Evolutionary conservation across 495 filamentous ascomycete species (phyloP).

Genomic region (Cairneyella variabilis): DNA sequence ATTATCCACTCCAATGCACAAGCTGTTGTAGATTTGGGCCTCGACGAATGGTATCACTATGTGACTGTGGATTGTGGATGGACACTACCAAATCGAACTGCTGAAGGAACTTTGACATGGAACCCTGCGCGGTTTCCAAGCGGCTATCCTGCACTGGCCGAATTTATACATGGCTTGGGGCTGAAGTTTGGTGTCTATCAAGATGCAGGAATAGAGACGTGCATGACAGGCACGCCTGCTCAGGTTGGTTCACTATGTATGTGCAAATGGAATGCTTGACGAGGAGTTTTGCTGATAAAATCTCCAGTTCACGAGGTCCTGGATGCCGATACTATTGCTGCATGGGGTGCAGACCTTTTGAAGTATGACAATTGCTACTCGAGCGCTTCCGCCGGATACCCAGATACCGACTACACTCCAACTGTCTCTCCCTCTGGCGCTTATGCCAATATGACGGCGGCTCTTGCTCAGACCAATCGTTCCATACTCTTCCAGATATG

Average conservation of each 20-base stretch:
- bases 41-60: conserved; percentile 47
- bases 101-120: conserved; percentile 48
- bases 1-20: conserved; percentile 30
- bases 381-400: conserved; percentile 34
- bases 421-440: conserved; percentile 14
- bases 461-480: conserved; percentile 27
- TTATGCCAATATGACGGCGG: conserved; percentile 29
- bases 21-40: conserved; percentile 48
- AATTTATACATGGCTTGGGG: conserved; percentile 44
- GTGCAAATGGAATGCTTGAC: neutral
- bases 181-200: conserved; percentile 55
- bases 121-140: conserved; percentile 48
- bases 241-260: conserved; percentile 14
- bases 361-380: conserved; percentile 33
- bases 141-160: conserved; percentile 44
- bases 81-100: conserved; percentile 39
- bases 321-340: conserved; percentile 34
- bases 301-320: conserved; percentile 28
- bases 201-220: conserved; percentile 37
- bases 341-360: conserved; percentile 34
- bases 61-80: conserved; percentile 58
- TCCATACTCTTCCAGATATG: conserved; percentile 36
- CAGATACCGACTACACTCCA: conserved; percentile 36
- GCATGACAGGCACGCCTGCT: conserved; percentile 15
- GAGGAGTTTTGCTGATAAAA: neutral